Evolutionary conservation across 2,329 filamentous ascomycete genomes (phyloP).

Genomic region (Stemphylium beticola): DNA sequence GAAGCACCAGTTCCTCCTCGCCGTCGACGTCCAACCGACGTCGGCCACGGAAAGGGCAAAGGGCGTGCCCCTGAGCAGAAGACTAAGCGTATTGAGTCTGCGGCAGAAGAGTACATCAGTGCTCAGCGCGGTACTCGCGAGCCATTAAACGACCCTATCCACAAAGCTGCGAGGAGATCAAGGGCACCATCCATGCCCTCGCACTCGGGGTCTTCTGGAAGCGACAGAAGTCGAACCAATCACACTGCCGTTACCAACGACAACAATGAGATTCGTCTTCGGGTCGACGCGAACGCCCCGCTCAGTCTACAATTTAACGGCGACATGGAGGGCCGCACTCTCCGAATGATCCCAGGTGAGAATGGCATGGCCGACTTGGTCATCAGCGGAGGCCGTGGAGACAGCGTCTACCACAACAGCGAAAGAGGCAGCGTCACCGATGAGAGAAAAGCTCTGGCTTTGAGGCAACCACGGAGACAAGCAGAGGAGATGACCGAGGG

Average conservation of each 20-base stretch:
- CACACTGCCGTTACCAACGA: constrained; percentile 35
- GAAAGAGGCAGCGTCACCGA: constrained; percentile 36
- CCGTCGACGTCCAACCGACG: constrained; percentile 35
- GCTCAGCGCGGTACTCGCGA: constrained; percentile 34
- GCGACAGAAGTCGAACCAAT: constrained; percentile 38
- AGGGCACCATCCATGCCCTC: constrained; percentile 36
- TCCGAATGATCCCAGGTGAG: constrained; percentile 42
- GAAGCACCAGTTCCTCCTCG: constrained; percentile 14
- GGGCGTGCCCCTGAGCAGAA: constrained; percentile 27
- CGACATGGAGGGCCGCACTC: constrained; percentile 47
- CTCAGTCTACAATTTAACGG: constrained; percentile 45
- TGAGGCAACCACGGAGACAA: constrained; percentile 32
- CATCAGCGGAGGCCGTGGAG: constrained; percentile 32
- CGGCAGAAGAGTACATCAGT: constrained; percentile 41
- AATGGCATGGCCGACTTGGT: constrained; percentile 47
- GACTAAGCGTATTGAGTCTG: constrained; percentile 19
- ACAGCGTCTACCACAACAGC: constrained; percentile 19
- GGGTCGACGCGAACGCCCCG: constrained; percentile 41
- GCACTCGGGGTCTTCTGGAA: constrained; percentile 37
- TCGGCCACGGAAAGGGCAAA: constrained; percentile 24
- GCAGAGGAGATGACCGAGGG: constrained; percentile 39
- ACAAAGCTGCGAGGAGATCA: constrained; percentile 39
- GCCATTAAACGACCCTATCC: constrained; percentile 35
- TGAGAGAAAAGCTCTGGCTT: constrained; percentile 25
- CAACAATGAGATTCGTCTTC: constrained; percentile 45